A percentile compares a stretch with the other conserved stretches of the same genome.
phyloP scores from a whole-genome alignment of 306 rosid species.

The Ceratonia siliqua region DNA sequence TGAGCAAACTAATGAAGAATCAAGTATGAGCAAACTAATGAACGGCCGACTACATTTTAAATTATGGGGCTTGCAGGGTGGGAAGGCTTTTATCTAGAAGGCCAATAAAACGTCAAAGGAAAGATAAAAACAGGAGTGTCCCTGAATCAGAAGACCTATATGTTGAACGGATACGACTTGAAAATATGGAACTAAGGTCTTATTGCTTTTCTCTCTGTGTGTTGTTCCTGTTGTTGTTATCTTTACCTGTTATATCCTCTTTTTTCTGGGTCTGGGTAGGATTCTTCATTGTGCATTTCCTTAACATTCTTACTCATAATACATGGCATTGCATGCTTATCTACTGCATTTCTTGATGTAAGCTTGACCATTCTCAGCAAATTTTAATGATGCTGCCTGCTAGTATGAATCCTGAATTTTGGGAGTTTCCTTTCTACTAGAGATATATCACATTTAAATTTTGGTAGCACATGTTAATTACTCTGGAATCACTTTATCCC shows the following conservation, averaged over 20 bases:
- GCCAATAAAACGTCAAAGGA: conserved; percentile 45
- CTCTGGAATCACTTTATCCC: conserved; percentile 12
- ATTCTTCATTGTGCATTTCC: conserved; percentile 2
- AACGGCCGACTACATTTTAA: too few species aligned
- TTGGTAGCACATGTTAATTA: background rate
- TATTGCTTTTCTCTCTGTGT: background rate
- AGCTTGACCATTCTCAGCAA: conserved; percentile 17
- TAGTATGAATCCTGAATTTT: conserved; percentile 26
- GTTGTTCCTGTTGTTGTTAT: conserved; percentile 11
- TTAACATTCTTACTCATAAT: background rate
- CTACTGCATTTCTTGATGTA: background rate
- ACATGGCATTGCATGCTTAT: conserved; percentile 1
- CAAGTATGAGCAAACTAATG: conserved; percentile 10
- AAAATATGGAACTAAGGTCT: conserved; percentile 83
- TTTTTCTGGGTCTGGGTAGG: conserved; percentile 10
- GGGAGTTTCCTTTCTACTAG: conserved; percentile 8
- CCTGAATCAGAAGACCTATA: conserved; percentile 49
- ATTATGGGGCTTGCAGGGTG: conserved; percentile 57
- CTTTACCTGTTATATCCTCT: conserved; percentile 4
- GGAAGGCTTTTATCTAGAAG: conserved; percentile 59
- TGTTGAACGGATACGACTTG: conserved; percentile 86
- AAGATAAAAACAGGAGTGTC: conserved; percentile 54
- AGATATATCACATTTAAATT: background rate
- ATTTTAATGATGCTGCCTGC: conserved; percentile 24
- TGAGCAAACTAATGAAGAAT: conserved; percentile 34